phyloP scores from a whole-genome alignment of 768 basidiomycete genomes.

The Rickenella mellea region DNA sequence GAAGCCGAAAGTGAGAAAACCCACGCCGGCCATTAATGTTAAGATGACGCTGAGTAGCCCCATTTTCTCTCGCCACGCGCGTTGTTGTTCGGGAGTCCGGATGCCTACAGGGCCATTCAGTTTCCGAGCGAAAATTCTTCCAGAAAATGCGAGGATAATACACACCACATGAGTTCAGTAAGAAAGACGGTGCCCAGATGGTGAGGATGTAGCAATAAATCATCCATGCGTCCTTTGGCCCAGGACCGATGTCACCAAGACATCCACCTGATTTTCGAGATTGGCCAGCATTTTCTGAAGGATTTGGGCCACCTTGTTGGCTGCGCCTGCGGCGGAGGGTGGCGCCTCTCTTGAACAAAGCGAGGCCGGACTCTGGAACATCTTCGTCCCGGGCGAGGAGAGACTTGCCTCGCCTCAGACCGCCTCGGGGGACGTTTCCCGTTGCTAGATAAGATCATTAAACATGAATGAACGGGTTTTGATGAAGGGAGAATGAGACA shows the following conservation, averaged over 20 bases:
- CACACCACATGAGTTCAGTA: conserved; percentile 74
- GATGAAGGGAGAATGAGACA: conserved; percentile 24
- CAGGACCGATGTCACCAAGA: conserved; percentile 68
- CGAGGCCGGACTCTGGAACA: conserved; percentile 81
- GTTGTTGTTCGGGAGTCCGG: conserved; percentile 82
- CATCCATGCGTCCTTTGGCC: conserved; percentile 93
- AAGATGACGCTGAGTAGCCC: conserved; percentile 78
- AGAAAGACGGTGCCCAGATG: conserved; percentile 66
- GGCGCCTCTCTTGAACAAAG: conserved; percentile 81
- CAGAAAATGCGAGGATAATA: conserved; percentile 8
- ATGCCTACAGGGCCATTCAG: conserved; percentile 45
- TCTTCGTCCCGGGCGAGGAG: conserved; percentile 88
- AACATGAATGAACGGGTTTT: conserved; percentile 5
- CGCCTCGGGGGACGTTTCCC: conserved; percentile 59
- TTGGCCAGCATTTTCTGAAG: too few species aligned
- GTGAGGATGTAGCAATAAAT: conserved; percentile 86
- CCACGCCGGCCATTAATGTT: conserved; percentile 84
- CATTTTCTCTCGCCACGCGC: conserved; percentile 98
- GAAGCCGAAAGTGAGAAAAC: conserved; percentile 98
- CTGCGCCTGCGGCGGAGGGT: conserved; percentile 58
- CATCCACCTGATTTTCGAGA: too few species aligned
- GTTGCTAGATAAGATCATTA: conserved; percentile 43
- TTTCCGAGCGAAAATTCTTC: conserved; percentile 3
- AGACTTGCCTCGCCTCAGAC: conserved; percentile 77
- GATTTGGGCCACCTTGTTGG: conserved; percentile 31